Evolutionary conservation across 2,329 filamentous ascomycete genomes (phyloP).

Genomic region (Raffaelea ambrosiae): DNA sequence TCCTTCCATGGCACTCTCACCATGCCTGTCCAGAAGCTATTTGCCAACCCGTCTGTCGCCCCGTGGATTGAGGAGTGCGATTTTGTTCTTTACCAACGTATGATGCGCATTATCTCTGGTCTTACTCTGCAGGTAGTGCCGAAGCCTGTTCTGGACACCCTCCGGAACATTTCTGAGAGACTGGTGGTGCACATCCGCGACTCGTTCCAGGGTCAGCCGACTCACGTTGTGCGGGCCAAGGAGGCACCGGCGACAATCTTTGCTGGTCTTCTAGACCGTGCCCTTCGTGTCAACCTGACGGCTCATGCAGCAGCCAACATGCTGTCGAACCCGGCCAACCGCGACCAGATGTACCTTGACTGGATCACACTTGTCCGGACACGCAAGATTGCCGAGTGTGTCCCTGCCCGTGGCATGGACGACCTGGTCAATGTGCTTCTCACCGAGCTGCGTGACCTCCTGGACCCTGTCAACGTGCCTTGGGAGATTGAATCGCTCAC

Average conservation of each 20-base stretch:
- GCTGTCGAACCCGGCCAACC: constrained; percentile 78
- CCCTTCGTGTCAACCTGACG: constrained; percentile 84
- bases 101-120: constrained; percentile 86
- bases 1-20: constrained; percentile 95
- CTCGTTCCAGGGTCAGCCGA: constrained; percentile 76
- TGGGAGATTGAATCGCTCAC: constrained; percentile 57
- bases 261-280: constrained; percentile 73
- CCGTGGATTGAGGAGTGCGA: constrained; percentile 95
- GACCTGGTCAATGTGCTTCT: constrained; percentile 56
- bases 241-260: constrained; percentile 84
- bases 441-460: constrained; percentile 58
- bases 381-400: constrained; percentile 54
- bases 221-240: constrained; percentile 80
- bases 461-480: constrained; percentile 59
- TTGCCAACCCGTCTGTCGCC: constrained; percentile 71
- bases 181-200: constrained; percentile 75
- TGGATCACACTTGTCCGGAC: constrained; percentile 63
- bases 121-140: constrained; percentile 87
- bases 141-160: constrained; percentile 74
- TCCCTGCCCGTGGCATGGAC: constrained; percentile 57
- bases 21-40: constrained; percentile 89
- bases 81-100: constrained; percentile 91
- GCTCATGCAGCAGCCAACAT: constrained; percentile 92
- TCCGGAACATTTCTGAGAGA: constrained; percentile 76
- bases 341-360: constrained; percentile 92